Conservation (phyloP, 768 basidiomycete genomes). For the Austroboletus festivus region DNA sequence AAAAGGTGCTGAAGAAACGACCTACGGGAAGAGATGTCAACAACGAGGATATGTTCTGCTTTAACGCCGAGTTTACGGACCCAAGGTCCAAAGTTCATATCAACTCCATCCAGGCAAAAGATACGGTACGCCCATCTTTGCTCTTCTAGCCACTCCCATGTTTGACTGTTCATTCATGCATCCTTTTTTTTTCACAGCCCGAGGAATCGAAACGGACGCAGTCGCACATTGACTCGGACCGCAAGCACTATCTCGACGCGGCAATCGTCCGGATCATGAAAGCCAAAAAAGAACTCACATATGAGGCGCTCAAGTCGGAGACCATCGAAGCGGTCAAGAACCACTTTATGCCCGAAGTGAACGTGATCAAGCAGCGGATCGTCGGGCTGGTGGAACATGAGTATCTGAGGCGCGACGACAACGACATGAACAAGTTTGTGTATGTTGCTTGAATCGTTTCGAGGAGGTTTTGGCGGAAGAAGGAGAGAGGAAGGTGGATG, state of each 20-base stretch:
- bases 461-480: too few species aligned
- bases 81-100: constrained; percentile 80
- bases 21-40: constrained; percentile 77
- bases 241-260: constrained; percentile 83
- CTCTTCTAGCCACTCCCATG: not conserved
- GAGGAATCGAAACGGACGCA: constrained; percentile 87
- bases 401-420: constrained; percentile 75
- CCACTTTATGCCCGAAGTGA: constrained; percentile 84
- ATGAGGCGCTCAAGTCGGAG: constrained; percentile 75
- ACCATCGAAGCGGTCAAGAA: constrained; percentile 85
- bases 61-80: constrained; percentile 82
- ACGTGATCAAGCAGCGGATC: constrained; percentile 81
- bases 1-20: constrained; percentile 79
- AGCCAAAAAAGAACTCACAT: constrained; percentile 76
- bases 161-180: too few species aligned
- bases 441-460: constrained; percentile 83
- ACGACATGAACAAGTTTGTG: constrained; percentile 66
- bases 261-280: constrained; percentile 99
- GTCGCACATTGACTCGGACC: constrained; percentile 80
- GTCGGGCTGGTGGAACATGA: constrained; percentile 81
- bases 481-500: too few species aligned
- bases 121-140: constrained; percentile 57
- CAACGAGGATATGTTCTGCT: constrained; percentile 71
- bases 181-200: constrained; percentile 40
- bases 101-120: constrained; percentile 93